A percentile compares a stretch with the other conserved stretches of the same genome.
These are phyloP conservation scores for Antitrichia curtipendula DNA, from an alignment of 225 moss, liverwort and hornwort genomes.

Conservation along the genomic window DNA sequence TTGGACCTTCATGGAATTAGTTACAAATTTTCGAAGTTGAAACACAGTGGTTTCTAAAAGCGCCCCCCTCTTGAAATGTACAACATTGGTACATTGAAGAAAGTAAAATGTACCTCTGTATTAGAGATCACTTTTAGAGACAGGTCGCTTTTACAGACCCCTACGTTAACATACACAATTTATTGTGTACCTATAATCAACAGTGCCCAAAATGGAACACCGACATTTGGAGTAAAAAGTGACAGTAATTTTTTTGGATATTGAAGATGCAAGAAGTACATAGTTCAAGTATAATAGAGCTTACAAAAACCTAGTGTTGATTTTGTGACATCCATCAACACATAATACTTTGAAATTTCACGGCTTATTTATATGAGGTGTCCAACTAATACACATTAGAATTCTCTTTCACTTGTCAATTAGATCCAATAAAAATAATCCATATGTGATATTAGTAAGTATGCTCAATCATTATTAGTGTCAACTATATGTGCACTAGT, in stretches of 20 bases:
- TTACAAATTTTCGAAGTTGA: too few species aligned
- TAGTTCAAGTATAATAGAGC: fast-evolving
- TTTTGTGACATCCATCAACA: too few species aligned
- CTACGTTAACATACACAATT: too few species aligned
- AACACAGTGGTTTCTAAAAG: too few species aligned
- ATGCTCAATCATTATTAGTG: neutral
- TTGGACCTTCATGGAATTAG: too few species aligned
- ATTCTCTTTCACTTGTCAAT: neutral
- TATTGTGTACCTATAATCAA: too few species aligned
- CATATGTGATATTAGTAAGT: neutral
- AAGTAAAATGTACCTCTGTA: too few species aligned
- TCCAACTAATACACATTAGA: neutral
- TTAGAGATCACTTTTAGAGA: too few species aligned
- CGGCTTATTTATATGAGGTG: neutral
- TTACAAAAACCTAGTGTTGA: fast-evolving
- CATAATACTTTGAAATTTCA: neutral
- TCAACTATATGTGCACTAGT: neutral
- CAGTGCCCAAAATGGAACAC: fast-evolving
- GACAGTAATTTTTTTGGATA: neutral
- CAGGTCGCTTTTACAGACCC: too few species aligned
- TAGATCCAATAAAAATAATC: neutral
- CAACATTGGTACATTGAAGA: too few species aligned
- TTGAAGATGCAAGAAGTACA: neutral
- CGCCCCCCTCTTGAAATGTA: too few species aligned
- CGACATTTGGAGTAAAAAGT: too few species aligned